Evolutionary conservation across 2,329 filamentous ascomycete species (phyloP).

Genomic region (Ilyonectria mors-panacis): DNA sequence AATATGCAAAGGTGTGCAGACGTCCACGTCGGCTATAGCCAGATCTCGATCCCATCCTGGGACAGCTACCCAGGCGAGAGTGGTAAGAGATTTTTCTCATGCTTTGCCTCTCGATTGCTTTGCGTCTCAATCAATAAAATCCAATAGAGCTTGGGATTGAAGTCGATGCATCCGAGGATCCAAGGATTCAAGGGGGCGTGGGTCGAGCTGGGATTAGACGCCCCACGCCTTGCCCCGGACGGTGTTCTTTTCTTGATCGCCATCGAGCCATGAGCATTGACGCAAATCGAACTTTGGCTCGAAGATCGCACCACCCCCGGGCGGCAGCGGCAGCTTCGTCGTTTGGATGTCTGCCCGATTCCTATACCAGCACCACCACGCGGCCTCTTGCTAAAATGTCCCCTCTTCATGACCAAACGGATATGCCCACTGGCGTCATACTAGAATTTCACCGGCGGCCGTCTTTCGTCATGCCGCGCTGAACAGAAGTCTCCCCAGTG

Average conservation of each 20-base stretch:
- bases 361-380: conserved; percentile 36
- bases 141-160: conserved; percentile 38
- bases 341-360: conserved; percentile 27
- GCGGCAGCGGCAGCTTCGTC: conserved; percentile 39
- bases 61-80: conserved; percentile 28
- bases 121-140: conserved; percentile 34
- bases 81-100: conserved; percentile 37
- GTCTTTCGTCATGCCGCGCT: conserved; percentile 34
- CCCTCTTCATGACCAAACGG: conserved; percentile 39
- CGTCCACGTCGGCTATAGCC: conserved; percentile 20
- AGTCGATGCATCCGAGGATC: conserved; percentile 22
- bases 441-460: conserved; percentile 23
- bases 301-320: conserved; percentile 46
- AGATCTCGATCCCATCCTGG: conserved; percentile 50
- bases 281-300: conserved; percentile 51
- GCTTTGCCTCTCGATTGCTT: conserved; percentile 30
- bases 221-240: conserved; percentile 37
- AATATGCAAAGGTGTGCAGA: conserved; percentile 16
- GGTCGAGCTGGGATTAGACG: conserved; percentile 30
- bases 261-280: conserved; percentile 46
- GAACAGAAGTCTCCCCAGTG: conserved; percentile 20
- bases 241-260: conserved; percentile 48
- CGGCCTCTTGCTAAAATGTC: conserved; percentile 34
- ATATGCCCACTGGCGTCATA: conserved; percentile 35
- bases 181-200: conserved; percentile 33